phyloP scores from a whole-genome alignment of 2,329 filamentous ascomycete species.

The Trichoderma hamatum region DNA sequence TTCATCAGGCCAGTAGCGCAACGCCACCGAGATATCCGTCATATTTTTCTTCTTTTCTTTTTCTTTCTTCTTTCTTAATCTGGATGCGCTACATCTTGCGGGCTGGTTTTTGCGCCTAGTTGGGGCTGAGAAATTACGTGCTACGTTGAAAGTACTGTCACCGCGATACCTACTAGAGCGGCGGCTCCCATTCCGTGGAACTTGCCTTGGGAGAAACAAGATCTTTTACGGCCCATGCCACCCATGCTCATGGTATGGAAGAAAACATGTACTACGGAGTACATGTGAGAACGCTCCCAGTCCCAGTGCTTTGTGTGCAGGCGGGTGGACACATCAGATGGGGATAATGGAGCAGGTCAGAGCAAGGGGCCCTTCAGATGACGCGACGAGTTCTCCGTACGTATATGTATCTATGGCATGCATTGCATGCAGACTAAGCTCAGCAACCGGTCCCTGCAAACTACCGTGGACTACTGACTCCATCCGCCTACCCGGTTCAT shows the following conservation, averaged over 20 bases:
- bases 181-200: slow-evolving; percentile 5
- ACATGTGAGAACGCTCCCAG: background rate
- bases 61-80: background rate
- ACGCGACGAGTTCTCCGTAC: slow-evolving; percentile 25
- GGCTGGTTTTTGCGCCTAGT: slow-evolving; percentile 31
- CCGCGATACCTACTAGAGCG: slow-evolving; percentile 1
- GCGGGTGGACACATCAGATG: slow-evolving; percentile 21
- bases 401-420: slow-evolving; percentile 32
- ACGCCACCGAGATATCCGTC: background rate
- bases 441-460: slow-evolving; percentile 27
- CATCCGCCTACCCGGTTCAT: slow-evolving; percentile 27
- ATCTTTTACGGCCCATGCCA: slow-evolving; percentile 14
- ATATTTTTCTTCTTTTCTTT: background rate
- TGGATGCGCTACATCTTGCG: slow-evolving; percentile 23
- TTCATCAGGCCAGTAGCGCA: background rate
- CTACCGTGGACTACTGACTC: slow-evolving; percentile 17
- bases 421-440: slow-evolving; percentile 32
- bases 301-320: slow-evolving; percentile 2
- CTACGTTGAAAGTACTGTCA: background rate
- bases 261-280: background rate
- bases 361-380: slow-evolving; percentile 12
- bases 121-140: background rate
- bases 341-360: slow-evolving; percentile 8
- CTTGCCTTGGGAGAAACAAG: slow-evolving; percentile 5
- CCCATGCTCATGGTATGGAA: background rate